These are phyloP conservation scores for Zasmidium citrigriseum DNA, from an alignment of 2,329 filamentous ascomycete genomes.

Conservation along the genomic window DNA sequence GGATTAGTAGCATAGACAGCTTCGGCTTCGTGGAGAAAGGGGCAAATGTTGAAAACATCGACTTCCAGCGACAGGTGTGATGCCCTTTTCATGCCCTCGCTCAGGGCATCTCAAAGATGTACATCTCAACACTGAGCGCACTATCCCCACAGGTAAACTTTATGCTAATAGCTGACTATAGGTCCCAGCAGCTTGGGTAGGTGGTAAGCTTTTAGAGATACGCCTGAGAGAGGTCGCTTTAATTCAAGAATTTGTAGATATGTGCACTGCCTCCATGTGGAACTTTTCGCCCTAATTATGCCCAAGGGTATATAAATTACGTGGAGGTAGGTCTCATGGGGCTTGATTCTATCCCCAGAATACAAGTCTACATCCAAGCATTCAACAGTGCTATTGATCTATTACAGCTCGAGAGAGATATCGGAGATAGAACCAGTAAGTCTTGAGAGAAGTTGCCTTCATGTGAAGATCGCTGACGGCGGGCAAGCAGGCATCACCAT, in stretches of 20 bases:
- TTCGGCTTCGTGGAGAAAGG: background rate
- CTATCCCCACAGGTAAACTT: background rate
- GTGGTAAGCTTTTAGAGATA: background rate
- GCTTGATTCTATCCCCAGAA: background rate
- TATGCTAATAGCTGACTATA: background rate
- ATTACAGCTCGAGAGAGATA: background rate
- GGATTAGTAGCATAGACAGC: background rate
- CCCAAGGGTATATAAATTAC: background rate
- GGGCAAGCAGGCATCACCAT: background rate
- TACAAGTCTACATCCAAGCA: background rate
- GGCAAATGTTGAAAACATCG: background rate
- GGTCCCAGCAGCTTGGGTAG: background rate
- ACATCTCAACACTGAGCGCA: background rate
- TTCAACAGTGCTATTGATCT: no score
- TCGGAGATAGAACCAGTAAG: no score
- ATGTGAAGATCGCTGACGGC: background rate
- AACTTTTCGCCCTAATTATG: no score
- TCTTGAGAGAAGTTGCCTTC: no score
- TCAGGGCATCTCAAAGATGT: no score
- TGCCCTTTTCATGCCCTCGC: no score
- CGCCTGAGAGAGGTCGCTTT: background rate
- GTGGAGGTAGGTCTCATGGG: background rate
- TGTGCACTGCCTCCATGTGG: no score
- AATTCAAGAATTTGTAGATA: no score
- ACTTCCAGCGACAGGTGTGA: no score